Base-by-base conservation (phyloP, 2,329 filamentous ascomycete genomes). In the Fusarium sp. region DNA sequence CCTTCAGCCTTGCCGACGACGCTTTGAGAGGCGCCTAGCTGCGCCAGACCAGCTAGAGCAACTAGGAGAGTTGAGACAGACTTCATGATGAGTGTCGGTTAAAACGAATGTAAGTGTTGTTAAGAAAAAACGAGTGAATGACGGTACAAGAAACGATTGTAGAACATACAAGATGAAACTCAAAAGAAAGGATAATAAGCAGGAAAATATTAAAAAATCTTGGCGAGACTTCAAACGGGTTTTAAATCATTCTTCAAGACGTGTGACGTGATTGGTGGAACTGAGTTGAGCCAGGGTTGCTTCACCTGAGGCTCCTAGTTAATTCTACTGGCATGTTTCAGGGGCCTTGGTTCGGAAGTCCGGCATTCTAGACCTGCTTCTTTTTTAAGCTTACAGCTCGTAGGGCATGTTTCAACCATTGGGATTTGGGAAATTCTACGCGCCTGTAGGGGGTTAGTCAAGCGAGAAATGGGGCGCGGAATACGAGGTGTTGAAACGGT, bases 1-100 rank as follows among this genome's bases (percentile, higher is more conserved):
- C 84, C 84, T 57, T 84, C 80, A 20, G 84, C 82, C 16, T 81
- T 71, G 35, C 84, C 84, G 31, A 74, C 76, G 22, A 85, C 83
- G 57, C 68, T 64, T 8, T 64, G 48, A 14, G 61, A 43, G 14
- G 48, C 35, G 11, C 61, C 35, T 10, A 64, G 61, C 27, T 64
- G 61, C 22, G 35, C 61, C 16, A 64, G 61, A 31, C 61, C 61
- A n/a, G 48, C 48, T 31, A 64, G 61, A 10, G 61, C 48, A 43
- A 54, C 33, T 3, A 64, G 48, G 35, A 64, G 11, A 56, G 61
- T 31, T 3, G 61, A 41, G 29, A 37, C 18, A 24, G 61, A 45
- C 61, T 64, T 64, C 61, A 56, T 64, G 13, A 43, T 64, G 24
- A 63, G 31, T 43, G 29, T 24, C 20, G 24, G 16, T 43, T 48